A percentile compares a stretch with the other conserved stretches of the same genome.
phyloP scores from a whole-genome alignment of 129 eudicot genomes.

The Calendula officinalis region DNA sequence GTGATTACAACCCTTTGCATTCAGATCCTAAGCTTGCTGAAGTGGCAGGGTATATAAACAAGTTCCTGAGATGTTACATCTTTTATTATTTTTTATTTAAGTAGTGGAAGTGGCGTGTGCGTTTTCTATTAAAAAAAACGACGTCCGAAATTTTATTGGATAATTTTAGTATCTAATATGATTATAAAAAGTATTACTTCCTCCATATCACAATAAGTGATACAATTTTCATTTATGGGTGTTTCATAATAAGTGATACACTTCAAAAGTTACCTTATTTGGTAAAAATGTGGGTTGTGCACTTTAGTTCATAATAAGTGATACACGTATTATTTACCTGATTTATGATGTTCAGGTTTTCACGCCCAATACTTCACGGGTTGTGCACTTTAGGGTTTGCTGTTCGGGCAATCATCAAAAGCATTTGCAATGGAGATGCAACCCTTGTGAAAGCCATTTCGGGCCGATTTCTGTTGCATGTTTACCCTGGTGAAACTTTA shows the following conservation, averaged over 20 bases:
- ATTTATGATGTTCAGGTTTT: conserved; percentile 44
- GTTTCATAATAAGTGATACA: no score
- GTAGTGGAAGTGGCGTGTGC: no score
- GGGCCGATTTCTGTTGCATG: conserved; percentile 75
- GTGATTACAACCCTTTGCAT: conserved; percentile 96
- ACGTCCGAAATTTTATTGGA: no score
- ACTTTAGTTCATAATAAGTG: no score
- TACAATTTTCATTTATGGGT: no score
- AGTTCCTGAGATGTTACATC: conserved; percentile 2
- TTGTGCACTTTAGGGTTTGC: conserved; percentile 94
- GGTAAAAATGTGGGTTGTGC: no score
- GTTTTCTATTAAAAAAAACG: no score
- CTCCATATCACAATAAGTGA: no score
- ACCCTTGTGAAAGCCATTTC: conserved; percentile 70
- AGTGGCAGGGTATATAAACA: conserved; percentile 70
- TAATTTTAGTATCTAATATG: no score
- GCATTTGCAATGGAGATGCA: conserved; percentile 76
- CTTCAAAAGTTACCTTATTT: no score
- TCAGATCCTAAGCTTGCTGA: conserved; percentile 83
- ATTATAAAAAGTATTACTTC: no score
- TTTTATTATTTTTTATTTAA: background rate
- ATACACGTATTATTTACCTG: background rate
- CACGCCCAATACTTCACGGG: conserved; percentile 94
- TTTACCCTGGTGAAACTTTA: conserved; percentile 89
- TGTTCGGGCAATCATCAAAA: conserved; percentile 70